Base-by-base conservation (phyloP, 345 rosid genomes). In the Trapa bicornis region DNA sequence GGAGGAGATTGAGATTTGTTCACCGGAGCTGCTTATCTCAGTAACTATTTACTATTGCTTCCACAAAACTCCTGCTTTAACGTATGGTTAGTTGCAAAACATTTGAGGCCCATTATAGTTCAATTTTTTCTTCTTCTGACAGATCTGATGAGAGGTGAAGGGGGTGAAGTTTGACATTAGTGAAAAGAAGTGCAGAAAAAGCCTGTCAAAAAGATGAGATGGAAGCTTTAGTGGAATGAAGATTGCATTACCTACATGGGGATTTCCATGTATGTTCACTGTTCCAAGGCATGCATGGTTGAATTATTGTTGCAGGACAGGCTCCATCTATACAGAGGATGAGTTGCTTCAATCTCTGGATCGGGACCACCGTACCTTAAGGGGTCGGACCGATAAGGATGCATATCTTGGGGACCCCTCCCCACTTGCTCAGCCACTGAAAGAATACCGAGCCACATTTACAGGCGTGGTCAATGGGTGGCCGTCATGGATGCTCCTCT, bases 341-440 rank as follows among this genome's bases (percentile, higher is more conserved):
- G 72, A 71, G 77, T 71, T 78, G 50, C 69, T 22, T 81, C 76
- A 71, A 48, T 71, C 69, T 57, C 68, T 80, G 64, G 79, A 77
- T 78, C 75, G 71, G 82, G 74, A 37, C 47, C 84, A 81, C 77
- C 67, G 60, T n/a, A 70, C 77, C 77, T 72, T 64, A 29, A 58
- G 70, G 80, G 29, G 29, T 22, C 29, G 29, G 29, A 22, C 29
- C 29, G 29, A 22, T 22, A 22, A 22, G 29, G 29, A 22, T 22
- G 29, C 29, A 22, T 22, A 22, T 66, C 14, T 70, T 65, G 70
- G 75, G 82, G 80, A 73, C 76, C 83, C 60, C 76, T 76, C 60
- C 74, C 87, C 84, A 86, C 87, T 80, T 71, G 80, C 72, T 58
- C 58, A 78, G 76, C 81, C 85, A 83, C 86, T 83, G 57, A 61